Base-by-base conservation (phyloP, 768 basidiomycete genomes). In the Tulasnella sp. region DNA sequence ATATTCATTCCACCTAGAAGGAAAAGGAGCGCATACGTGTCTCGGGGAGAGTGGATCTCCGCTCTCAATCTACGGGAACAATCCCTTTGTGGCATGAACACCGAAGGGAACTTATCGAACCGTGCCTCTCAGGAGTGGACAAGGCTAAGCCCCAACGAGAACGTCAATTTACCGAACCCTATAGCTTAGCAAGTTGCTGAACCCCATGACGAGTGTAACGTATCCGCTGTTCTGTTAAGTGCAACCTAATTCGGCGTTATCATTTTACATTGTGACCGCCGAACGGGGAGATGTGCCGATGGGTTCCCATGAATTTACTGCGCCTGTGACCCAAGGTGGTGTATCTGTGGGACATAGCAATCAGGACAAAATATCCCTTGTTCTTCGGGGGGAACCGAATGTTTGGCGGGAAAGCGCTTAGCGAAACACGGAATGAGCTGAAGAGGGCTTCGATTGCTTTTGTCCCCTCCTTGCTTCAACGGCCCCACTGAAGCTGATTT, bases 121-220 rank as follows among this genome's bases (percentile, higher is more conserved):
- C 12, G 62, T 34, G 62, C 62, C 62, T 68, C 62, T 68, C 62
- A 68, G 62, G 62, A 68, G 62, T 34, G 62, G n/a, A 68, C 62
- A 68, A 31, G n/a, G 62, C 62, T 68, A 68, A 68, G 62, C 62
- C 62, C 62, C 34, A 68, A 68, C 12, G 62, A 68, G 62, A 31
- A 34, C 1, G 34, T 27, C 62, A 68, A 68, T 68, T 68, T 68
- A 68, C 62, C 62, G 62, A 68, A 34, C 62, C 62, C 62, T 31
- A 68, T 31, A 68, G 62, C 62, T 68, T 68, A 68, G 62, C 62
- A 68, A 68, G 62, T 68, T 68, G 62, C 62, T 68, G 62, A 68
- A 34, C 62, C 62, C 62, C 62, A 68, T 68, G 62, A 68, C 34
- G n/a, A 68, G 62, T 10, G 62, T 68, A 68, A 68, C 62, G 62